Conservation (phyloP, 176 grass and related monocot genomes). For the Dactylis glomerata region DNA sequence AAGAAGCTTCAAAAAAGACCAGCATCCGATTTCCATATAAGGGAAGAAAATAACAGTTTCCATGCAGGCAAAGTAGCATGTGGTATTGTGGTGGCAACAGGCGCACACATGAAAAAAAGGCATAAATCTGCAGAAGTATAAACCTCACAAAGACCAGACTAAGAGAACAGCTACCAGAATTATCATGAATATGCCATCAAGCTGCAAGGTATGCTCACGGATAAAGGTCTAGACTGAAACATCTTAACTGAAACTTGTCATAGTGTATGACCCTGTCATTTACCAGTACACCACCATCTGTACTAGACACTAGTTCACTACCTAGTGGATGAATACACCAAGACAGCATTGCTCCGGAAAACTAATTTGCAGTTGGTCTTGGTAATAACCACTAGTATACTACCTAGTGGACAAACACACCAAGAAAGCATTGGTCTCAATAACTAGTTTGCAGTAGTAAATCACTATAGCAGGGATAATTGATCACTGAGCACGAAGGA, state of each 20-base stretch:
- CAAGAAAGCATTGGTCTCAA: background rate
- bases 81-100: background rate
- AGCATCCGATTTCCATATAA: background rate
- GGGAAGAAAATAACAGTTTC: background rate
- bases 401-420: background rate
- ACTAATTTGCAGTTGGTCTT: background rate
- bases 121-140: background rate
- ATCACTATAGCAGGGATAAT: background rate
- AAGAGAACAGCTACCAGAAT: background rate
- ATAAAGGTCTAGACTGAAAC: background rate
- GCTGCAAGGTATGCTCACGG: background rate
- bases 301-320: conserved; percentile 6
- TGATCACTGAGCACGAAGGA: background rate
- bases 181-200: background rate
- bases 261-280: background rate
- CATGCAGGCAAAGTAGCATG: background rate
- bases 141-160: background rate
- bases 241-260: background rate
- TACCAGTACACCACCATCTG: background rate
- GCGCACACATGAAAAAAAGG: background rate
- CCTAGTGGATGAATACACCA: background rate
- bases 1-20: background rate
- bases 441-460: conserved; percentile 7
- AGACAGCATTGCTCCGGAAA: background rate
- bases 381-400: background rate